Evolutionary conservation across 2,329 filamentous ascomycete species (phyloP), one percentile per base, ranked within the genome.

Genomic region (Bipolaris zeicola): DNA sequence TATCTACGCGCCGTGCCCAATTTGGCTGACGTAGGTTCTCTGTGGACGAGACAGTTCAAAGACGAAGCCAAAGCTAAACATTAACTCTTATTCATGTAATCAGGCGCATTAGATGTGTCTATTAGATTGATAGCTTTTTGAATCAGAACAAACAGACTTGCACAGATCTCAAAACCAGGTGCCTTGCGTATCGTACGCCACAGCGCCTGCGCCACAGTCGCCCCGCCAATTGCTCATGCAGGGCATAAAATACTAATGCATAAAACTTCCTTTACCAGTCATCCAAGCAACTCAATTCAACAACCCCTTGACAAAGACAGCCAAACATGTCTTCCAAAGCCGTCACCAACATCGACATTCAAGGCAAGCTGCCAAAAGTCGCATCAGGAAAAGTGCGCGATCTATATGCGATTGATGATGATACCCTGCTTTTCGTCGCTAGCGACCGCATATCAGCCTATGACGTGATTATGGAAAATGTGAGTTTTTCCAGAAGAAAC

Each of bases 361-460:
- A 74, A 39, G 76, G 72, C 49, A 69, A 68, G 44, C 54, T 81
- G 33, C 75, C 76, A 33, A 79, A 79, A 50, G 73, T 89, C 44
- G 84, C 85, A 6, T 81, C 82, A 37, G 87, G 87, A 62, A 96
- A 96, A 79, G 92, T 96, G 24, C 87, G 91, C 69, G 90, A 96
- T 71, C 83, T 96, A 36, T 96, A 91, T 76, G 82, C 85, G 59
- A 80, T 96, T 51, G 86, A 91, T 72, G 80, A 86, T 38, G 78
- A 84, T 54, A 89, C 86, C 2, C 85, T 96, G 4, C 87, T 96
- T 54, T 94, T 96, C 73, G 87, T 93, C 52, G 89, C 91, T 22
- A 90, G 91, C 13, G 93, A 97, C 79, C 89, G 95, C 65, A 95
- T 97, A 75, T 96, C 92, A 22, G 95, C 95, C 53, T 98, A 94